phyloP scores from a whole-genome alignment of 768 basidiomycete species.

The Holtermannia corniformis region DNA sequence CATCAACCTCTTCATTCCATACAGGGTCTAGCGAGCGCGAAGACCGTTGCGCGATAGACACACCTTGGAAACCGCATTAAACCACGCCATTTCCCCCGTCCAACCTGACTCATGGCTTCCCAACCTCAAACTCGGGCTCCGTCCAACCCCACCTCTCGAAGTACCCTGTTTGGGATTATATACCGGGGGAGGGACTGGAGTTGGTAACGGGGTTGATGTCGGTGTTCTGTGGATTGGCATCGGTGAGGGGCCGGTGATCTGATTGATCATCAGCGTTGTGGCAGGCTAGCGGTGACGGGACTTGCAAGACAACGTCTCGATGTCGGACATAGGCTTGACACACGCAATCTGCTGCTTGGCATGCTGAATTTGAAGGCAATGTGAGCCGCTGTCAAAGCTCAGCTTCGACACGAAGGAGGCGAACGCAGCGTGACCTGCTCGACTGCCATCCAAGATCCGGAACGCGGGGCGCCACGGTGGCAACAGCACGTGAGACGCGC shows the following conservation, averaged over 20 bases:
- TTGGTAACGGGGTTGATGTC: slow-evolving; percentile 24
- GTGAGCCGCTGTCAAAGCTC: too few relatives aligned
- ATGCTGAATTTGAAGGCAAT: too few relatives aligned
- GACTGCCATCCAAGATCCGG: too few relatives aligned
- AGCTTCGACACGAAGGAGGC: too few relatives aligned
- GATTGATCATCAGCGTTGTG: too few relatives aligned
- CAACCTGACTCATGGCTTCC: slow-evolving; percentile 39
- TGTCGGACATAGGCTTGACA: too few relatives aligned
- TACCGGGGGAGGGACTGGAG: slow-evolving; percentile 6
- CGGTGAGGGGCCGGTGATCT: slow-evolving; percentile 36
- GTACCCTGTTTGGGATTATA: slow-evolving; percentile 25
- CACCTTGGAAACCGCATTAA: slow-evolving; percentile 38
- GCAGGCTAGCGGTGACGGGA: too few relatives aligned
- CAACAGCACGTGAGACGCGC: too few relatives aligned
- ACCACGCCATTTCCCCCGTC: slow-evolving; percentile 30
- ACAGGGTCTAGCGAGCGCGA: not conserved
- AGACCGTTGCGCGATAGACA: not conserved
- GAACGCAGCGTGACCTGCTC: too few relatives aligned
- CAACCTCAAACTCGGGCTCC: slow-evolving; percentile 30
- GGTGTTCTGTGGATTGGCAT: slow-evolving; percentile 16
- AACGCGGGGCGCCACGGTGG: too few relatives aligned
- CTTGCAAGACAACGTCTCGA: too few relatives aligned
- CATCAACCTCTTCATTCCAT: not conserved
- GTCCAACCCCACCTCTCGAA: slow-evolving; percentile 18
- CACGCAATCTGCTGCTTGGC: too few relatives aligned